A percentile compares a stretch with the other conserved stretches of the same genome.
These are phyloP conservation scores for Fusarium incarnatum DNA, from an alignment of 2,329 filamentous ascomycete genomes.

Conservation along the genomic window DNA sequence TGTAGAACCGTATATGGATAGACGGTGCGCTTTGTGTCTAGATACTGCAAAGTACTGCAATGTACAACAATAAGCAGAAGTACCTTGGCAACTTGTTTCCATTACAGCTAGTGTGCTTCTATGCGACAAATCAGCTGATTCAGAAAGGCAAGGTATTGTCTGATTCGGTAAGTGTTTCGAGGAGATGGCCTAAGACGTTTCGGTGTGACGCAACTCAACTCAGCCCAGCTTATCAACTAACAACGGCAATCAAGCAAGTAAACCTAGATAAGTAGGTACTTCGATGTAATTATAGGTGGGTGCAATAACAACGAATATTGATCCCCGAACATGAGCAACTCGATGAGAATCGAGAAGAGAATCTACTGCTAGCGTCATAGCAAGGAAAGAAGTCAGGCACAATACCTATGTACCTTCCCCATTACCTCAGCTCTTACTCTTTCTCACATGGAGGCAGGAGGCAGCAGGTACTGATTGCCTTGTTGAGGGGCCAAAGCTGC, in stretches of 20 bases:
- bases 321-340: neutral
- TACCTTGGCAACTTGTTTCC: neutral
- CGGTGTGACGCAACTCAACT: conserved; percentile 29
- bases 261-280: neutral
- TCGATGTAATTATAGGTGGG: neutral
- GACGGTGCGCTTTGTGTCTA: neutral
- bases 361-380: neutral
- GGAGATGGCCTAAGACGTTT: neutral
- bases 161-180: neutral
- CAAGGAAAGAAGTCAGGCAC: neutral
- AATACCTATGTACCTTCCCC: conserved; percentile 1
- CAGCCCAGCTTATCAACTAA: conserved; percentile 7
- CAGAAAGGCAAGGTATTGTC: neutral
- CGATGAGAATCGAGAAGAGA: neutral
- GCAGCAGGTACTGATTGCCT: neutral
- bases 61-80: neutral
- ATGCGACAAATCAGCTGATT: neutral
- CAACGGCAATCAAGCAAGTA: neutral
- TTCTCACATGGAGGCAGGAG: neutral
- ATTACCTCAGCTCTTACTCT: neutral
- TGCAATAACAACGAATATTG: neutral
- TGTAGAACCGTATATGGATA: neutral
- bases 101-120: neutral
- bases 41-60: neutral
- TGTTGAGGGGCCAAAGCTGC: conserved; percentile 15